Evolutionary conservation across 352 stramenopile genomes (phyloP).

Genomic region (Phytophthora pini): DNA sequence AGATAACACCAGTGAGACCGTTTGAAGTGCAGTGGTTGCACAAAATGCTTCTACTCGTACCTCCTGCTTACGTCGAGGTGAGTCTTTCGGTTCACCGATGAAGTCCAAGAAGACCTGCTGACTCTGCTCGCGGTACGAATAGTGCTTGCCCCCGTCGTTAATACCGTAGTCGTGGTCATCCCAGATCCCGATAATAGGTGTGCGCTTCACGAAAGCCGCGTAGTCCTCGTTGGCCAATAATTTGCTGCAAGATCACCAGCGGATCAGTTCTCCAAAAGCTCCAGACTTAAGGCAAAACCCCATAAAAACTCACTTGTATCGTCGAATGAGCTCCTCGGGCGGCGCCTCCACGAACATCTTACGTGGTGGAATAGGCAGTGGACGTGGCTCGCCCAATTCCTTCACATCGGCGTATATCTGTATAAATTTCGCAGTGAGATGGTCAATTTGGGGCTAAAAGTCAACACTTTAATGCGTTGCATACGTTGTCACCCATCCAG

Average conservation of each 20-base stretch:
- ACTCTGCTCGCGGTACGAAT: constrained; percentile 73
- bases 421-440: constrained; percentile 1
- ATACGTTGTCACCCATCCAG: constrained; percentile 90
- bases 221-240: constrained; percentile 74
- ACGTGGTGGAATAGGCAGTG: constrained; percentile 40
- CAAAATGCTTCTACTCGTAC: constrained; percentile 24
- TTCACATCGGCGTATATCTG: constrained; percentile 85
- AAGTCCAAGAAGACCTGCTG: constrained; percentile 90
- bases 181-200: constrained; percentile 88
- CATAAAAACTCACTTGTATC: constrained; percentile 60
- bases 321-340: constrained; percentile 51
- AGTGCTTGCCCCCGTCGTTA: constrained; percentile 87
- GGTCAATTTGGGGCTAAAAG: not conserved
- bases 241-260: constrained; percentile 42
- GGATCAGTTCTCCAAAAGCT: not conserved
- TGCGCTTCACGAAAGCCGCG: constrained; percentile 57
- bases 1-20: not conserved
- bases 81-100: constrained; percentile 76
- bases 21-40: not conserved
- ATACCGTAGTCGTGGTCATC: constrained; percentile 94
- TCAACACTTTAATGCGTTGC: not conserved
- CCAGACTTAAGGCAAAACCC: not conserved
- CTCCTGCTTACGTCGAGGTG: constrained; percentile 77
- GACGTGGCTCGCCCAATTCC: constrained; percentile 53
- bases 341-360: constrained; percentile 74